Evolutionary conservation across 108 stramenopile species (phyloP), one percentile per base, ranked within the genome.

Genomic region (Fragilariopsis cylindrus): DNA sequence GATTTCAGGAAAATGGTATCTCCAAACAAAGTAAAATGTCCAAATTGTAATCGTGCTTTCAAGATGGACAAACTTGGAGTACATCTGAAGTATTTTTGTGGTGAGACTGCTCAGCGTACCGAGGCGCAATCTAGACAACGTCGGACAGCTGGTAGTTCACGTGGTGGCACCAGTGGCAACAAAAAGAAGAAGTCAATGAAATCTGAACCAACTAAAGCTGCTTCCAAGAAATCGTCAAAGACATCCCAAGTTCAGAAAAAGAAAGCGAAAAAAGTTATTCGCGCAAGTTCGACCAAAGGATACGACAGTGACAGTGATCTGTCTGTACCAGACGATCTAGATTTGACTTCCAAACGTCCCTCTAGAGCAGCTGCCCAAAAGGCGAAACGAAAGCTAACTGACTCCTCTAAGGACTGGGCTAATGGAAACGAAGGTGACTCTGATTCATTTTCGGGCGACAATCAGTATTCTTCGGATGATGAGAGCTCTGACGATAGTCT

Each of bases 51-150:
- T 30, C 87, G 88, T n/a, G 85, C 81, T 15, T 97, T 92, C 65
- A 90, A 90, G 82, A 85, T 92, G 41, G 92, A 96, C 73, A 97
- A 96, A 62, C 80, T 97, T 12, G 83, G 82, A 5, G 86, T 95
- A 43, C 96, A 97, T 79, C 79, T 95, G 46, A 97, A 95, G 78
- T 99, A 98, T 71, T 99, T 99, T 75, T 99, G 98, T 73, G 97
- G 98, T 21, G 97, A 96, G 68, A 73, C 76, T 9, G 97, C 96
- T 7, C 83, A 92, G 77, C 90, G 91, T 46, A 98, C 97, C 2
- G 95, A 90, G 62, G 97, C 97, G 0, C 98, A 98, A 82, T 82
- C 96, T 5, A 86, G 93, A 47, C 95, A 95, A 58, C 83, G 76
- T 39, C 82, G 97, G 7, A 94, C 95, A 43, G 74, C 80, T 43